These are phyloP conservation scores for Tillandsia leiboldiana DNA, from an alignment of 176 grass and related monocot species.

Conservation along the genomic window DNA sequence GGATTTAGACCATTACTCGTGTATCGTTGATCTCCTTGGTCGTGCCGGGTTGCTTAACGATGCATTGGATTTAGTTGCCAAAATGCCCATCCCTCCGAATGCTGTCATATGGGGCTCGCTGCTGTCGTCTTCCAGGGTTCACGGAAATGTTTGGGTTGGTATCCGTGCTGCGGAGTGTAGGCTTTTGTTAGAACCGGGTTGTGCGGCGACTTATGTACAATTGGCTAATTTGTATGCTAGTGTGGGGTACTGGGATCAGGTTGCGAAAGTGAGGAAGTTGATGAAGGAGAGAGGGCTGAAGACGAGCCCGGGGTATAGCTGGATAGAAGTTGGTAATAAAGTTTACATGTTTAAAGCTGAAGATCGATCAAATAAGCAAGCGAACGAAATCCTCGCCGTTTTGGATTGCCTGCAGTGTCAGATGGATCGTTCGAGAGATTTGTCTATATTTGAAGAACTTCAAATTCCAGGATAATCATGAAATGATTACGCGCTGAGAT, in stretches of 20 bases:
- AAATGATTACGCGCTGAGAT: no score
- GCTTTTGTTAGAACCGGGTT: conserved; percentile 10
- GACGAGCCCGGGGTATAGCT: conserved; percentile 19
- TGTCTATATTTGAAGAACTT: background rate
- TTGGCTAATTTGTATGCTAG: conserved; percentile 17
- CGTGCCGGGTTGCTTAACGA: conserved; percentile 17
- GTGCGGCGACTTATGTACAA: conserved; percentile 2
- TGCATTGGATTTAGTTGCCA: conserved; percentile 18
- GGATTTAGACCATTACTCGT: conserved; percentile 23
- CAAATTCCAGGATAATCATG: no score
- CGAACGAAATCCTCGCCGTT: background rate
- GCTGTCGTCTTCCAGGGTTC: conserved; percentile 20
- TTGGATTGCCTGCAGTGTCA: conserved; percentile 1
- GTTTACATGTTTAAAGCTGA: conserved; percentile 24
- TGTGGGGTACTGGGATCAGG: background rate
- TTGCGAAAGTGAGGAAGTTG: conserved; percentile 14
- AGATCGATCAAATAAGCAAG: conserved; percentile 12
- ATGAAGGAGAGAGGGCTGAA: conserved; percentile 26
- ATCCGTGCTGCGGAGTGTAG: conserved; percentile 19
- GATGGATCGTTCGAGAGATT: background rate
- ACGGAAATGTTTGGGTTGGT: conserved; percentile 20
- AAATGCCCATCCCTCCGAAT: conserved; percentile 22
- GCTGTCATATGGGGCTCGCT: conserved; percentile 25
- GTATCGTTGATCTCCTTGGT: conserved; percentile 23
- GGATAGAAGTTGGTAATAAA: conserved; percentile 26